These are phyloP conservation scores for Coemansia sp. DNA, from an alignment of 192 early-diverging fungal genomes.

Conservation along the genomic window DNA sequence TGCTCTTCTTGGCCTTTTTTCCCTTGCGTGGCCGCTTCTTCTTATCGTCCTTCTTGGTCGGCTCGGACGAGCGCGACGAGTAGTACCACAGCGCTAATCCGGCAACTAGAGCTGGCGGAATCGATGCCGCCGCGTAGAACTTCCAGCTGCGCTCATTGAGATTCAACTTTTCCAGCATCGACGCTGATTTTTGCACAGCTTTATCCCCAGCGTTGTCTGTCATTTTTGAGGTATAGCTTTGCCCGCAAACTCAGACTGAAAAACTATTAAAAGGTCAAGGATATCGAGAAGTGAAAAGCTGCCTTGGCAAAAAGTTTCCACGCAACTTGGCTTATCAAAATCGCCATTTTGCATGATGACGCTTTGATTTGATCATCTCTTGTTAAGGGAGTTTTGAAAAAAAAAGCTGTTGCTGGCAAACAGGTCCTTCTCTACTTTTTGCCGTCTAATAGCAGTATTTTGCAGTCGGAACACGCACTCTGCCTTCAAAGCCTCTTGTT, in stretches of 20 bases:
- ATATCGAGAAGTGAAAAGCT: background rate
- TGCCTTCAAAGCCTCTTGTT: background rate
- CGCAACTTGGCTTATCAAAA: conserved; percentile 8
- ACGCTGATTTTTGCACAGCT: conserved; percentile 30
- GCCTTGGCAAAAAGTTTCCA: background rate
- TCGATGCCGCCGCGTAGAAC: conserved; percentile 66
- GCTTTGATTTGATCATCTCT: conserved; percentile 1
- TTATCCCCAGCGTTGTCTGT: conserved; percentile 27
- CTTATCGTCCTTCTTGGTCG: conserved; percentile 9
- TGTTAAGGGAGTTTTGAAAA: background rate
- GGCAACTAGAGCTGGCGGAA: conserved; percentile 59
- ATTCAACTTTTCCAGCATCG: conserved; percentile 48
- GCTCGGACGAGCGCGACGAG: conserved; percentile 32
- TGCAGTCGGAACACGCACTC: background rate
- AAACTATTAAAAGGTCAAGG: too few relatives aligned
- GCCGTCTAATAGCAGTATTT: background rate
- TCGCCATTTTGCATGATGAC: background rate
- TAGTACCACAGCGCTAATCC: conserved; percentile 70
- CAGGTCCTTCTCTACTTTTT: background rate
- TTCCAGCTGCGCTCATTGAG: conserved; percentile 60
- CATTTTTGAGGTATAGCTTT: conserved; percentile 13
- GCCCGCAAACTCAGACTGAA: too few relatives aligned
- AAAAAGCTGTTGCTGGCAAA: conserved; percentile 2
- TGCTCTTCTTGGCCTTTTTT: conserved; percentile 46
- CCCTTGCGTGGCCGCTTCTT: conserved; percentile 30